Evolutionary conservation across 768 basidiomycete genomes (phyloP), one percentile per base, ranked within the genome.

Genomic region (Myochromella boudieri): DNA sequence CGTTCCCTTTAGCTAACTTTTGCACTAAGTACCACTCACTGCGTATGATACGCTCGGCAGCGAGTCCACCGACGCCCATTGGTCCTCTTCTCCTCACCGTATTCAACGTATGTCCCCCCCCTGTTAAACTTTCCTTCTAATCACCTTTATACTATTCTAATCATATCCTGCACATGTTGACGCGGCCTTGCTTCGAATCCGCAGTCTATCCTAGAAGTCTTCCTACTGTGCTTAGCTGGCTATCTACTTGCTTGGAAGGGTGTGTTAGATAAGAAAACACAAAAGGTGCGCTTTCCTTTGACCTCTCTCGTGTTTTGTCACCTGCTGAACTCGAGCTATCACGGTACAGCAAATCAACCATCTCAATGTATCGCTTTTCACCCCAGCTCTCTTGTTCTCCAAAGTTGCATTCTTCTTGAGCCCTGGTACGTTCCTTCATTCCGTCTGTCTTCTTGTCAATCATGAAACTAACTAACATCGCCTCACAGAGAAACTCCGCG

Each of bases 321-420:
- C 61, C 8, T 26, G 22, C 18, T 32, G 11, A 3, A 26, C 22
- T 20, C 21, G 9, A 39, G 12, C 14, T 20, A 26, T 14, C 17
- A 3, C 6, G 9, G 15, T n/a, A 12, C 58, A 89, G 87, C 79
- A 82, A 78, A 69, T 91, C 15, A 92, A 91, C 58, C 74, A 79
- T 17, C 68, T 95, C 42, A 95, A 95, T 63, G 82, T 95, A 18
- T 87, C 87, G 0, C 79, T 97, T 25, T 97, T 97, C 69, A 91
- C 89, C 0, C 88, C 90, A 0, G 85, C 87, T 0, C 79, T 95
- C 5, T 72, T 95, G 25, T 95, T 95, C 68, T 93, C 90, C 10
- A 98, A 97, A 69, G 93, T 98, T 17, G 95, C 95, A 0, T 95
- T 95, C 70, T 91, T 87, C 62, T 66, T 94, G 32, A 81, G 87